Base-by-base conservation (phyloP, 768 basidiomycete genomes). In the Agrocybe praecox region DNA sequence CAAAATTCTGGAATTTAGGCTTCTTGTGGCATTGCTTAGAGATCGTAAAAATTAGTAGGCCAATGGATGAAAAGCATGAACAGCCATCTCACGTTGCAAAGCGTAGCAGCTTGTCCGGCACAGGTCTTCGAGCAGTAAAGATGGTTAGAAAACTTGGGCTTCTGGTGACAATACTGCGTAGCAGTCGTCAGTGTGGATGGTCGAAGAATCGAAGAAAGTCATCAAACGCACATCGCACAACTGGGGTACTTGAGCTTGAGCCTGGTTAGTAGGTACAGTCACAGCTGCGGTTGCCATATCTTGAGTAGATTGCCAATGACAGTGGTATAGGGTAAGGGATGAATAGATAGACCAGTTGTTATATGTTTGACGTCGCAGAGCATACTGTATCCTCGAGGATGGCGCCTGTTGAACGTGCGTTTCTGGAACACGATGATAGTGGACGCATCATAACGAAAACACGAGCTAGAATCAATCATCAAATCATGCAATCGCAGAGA, bases 1-100 rank as follows among this genome's bases (percentile, higher is more conserved):
- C 80, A 61, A 83, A 82, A 59, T 74, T 77, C 60, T 76, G 80
- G 62, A 79, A 84, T 67, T 85, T 88, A 5, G 84, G 83, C 57
- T 81, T 83, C 65, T 77, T 76, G 58, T 83, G 80, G 62, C 87
- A 88, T 58, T 80, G 72, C 81, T 83, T 59, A 2, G 48, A 46
- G 49, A 26, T 15, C 12, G 44, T 15, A 46, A 29, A 53, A 17
- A 46, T 42, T 29, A 33, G 15, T 21, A 12, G 18, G 1, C 10
- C 29, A 21, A 8, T 24, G 4, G 6, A 44, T 19, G 3, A 26
- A 18, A 1, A 42, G 24, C 43, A 29, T 45, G 40, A 14, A 11
- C 40, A 29, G 46, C 34, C 49, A 9, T 15, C 77, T 61, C 56
- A 82, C 80, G 49, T 76, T 76, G 62, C 82, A 82, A 17, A 79